Conservation (phyloP, 2,329 filamentous ascomycete genomes). For the Colletotrichum truncatum region DNA sequence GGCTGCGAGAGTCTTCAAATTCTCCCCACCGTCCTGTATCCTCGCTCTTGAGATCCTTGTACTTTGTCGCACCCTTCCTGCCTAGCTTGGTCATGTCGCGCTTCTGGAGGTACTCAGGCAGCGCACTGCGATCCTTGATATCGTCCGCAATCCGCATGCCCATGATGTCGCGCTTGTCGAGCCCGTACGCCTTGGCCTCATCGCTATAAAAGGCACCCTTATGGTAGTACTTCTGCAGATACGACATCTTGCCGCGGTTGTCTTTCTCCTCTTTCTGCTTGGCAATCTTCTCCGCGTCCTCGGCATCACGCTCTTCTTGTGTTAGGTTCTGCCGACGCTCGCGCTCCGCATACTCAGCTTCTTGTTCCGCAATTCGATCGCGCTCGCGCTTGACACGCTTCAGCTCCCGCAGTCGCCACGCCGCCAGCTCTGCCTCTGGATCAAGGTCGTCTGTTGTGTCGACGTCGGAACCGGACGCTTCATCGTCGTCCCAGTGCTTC, state of each 20-base stretch:
- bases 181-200: slow-evolving; percentile 77
- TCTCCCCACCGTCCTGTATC: slow-evolving; percentile 91
- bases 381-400: slow-evolving; percentile 88
- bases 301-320: slow-evolving; percentile 83
- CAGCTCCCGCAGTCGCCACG: slow-evolving; percentile 94
- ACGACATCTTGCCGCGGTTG: slow-evolving; percentile 81
- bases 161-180: slow-evolving; percentile 86
- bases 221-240: slow-evolving; percentile 97
- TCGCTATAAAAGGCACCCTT: slow-evolving; percentile 96
- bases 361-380: slow-evolving; percentile 82
- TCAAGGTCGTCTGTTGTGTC: slow-evolving; percentile 91
- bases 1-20: slow-evolving; percentile 58
- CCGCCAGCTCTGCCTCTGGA: slow-evolving; percentile 86
- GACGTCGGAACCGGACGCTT: slow-evolving; percentile 71
- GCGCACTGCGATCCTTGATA: slow-evolving; percentile 79
- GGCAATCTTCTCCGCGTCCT: slow-evolving; percentile 82
- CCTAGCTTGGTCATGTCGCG: slow-evolving; percentile 94
- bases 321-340: slow-evolving; percentile 89
- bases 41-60: slow-evolving; percentile 86
- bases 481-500: slow-evolving; percentile 86
- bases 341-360: slow-evolving; percentile 87
- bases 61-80: slow-evolving; percentile 89
- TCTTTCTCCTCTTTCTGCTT: slow-evolving; percentile 84
- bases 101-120: slow-evolving; percentile 93
- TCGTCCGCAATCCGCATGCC: slow-evolving; percentile 86